Base-by-base conservation (phyloP, 495 filamentous ascomycete genomes). In the Xylaria cubensis region DNA sequence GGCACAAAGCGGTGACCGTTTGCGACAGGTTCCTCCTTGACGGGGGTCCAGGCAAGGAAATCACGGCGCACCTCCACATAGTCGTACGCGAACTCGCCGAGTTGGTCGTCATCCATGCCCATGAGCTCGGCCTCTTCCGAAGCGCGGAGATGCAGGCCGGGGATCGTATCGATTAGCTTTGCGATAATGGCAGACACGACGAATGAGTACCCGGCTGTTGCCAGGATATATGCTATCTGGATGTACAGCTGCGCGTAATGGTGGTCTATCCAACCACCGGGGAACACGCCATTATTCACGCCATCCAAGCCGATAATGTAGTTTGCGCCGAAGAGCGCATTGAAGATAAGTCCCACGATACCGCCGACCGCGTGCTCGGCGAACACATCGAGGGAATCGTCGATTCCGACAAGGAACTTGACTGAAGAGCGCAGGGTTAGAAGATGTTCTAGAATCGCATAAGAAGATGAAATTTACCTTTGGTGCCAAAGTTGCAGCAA, bases 11-110 rank as follows among this genome's bases (percentile, higher is more conserved):
- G 86, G 71, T 92, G 88, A 72, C 91, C 84, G 76, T 91, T 87
- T 53, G 91, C 88, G 61, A 87, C 87, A 42, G 82, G 84, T 73
- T 91, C 91, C 44, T 92, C 90, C 80, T 93, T 93, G 69, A 93
- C 92, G 0, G 96, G 95, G 5, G 94, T 97, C 96, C 96, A 99
- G 58, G 96, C 96, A 19, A 98, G 89, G 85, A 97, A 99, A 80
- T 99, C 96, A 72, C 96, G 90, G 70, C 96, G 91, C 72, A 99
- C 96, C 86, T 99, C 96, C 75, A 99, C 96, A 81, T 99, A 99
- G 82, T 99, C 96, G 85, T 99, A 99, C 8, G 96, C 97, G 79
- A 99, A 99, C 82, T 99, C 96, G 78, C 96, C 96, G 44, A 98
- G 92, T 80, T 99, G 96, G 84, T 99, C 96, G 80, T 98, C 97